phyloP scores from a whole-genome alignment of 176 grass and related monocot species.

The Triticum dicoccoides region DNA sequence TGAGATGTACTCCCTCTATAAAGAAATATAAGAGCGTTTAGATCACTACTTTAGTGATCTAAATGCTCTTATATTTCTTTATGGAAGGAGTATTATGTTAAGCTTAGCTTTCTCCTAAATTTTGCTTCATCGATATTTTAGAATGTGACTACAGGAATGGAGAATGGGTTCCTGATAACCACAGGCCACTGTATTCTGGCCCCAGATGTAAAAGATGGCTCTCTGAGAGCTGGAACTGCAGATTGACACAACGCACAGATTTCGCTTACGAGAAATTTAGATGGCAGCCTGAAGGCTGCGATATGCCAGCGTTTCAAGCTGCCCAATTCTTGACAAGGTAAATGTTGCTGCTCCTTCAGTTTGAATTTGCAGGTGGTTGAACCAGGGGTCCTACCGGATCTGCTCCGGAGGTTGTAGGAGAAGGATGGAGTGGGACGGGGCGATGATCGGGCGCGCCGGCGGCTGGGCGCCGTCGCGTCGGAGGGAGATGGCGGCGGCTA shows the following conservation, averaged over 20 bases:
- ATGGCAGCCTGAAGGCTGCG: constrained; percentile 61
- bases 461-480: too few species aligned
- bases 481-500: too few species aligned
- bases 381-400: too few species aligned
- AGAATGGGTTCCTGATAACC: constrained; percentile 52
- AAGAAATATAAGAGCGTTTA: too few species aligned
- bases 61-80: too few species aligned
- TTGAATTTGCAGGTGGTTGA: background rate
- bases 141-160: constrained; percentile 66
- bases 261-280: constrained; percentile 67
- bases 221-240: constrained; percentile 59
- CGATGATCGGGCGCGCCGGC: too few species aligned
- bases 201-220: constrained; percentile 62
- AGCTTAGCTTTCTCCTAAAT: background rate
- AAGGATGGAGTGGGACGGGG: too few species aligned
- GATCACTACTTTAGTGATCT: too few species aligned
- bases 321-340: constrained; percentile 53
- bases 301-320: constrained; percentile 45
- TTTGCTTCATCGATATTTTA: constrained; percentile 24
- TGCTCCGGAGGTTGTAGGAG: too few species aligned
- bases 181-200: constrained; percentile 62
- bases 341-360: background rate
- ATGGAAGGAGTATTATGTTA: too few species aligned
- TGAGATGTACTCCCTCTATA: background rate
- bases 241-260: constrained; percentile 54